Conservation (phyloP, 169 alveolate genomes). For the Babesia ovis region DNA sequence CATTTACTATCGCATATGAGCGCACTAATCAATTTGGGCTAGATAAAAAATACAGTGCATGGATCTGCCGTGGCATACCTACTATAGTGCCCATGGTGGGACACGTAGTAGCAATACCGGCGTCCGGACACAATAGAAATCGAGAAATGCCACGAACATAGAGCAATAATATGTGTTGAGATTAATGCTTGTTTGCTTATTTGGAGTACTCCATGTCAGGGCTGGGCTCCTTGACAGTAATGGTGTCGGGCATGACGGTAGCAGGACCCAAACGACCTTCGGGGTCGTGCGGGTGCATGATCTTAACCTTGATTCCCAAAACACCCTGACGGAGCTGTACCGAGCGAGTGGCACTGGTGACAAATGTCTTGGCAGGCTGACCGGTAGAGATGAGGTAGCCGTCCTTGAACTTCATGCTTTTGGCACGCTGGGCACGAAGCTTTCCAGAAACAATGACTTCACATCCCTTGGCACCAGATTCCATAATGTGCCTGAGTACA, state of each 20-base stretch:
- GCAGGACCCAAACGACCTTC: conserved; percentile 94
- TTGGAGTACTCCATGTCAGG: conserved; percentile 65
- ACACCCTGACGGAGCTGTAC: conserved; percentile 99
- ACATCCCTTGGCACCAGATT: conserved; percentile 97
- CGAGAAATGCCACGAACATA: background rate
- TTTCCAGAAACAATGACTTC: conserved; percentile 99
- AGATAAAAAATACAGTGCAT: conserved; percentile 1
- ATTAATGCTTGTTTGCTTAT: conserved; percentile 16
- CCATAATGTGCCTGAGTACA: conserved; percentile 95
- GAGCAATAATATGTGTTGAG: background rate
- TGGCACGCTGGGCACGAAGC: conserved; percentile 99
- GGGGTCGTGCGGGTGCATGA: conserved; percentile 97
- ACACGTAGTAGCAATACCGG: conserved; percentile 61
- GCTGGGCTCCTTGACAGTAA: conserved; percentile 96
- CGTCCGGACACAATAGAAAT: background rate
- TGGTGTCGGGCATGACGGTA: conserved; percentile 94
- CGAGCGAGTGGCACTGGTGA: conserved; percentile 97
- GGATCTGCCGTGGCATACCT: conserved; percentile 47
- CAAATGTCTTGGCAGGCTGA: conserved; percentile 94
- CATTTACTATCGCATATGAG: conserved; percentile 44
- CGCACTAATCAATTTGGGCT: conserved; percentile 38
- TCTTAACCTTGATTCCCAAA: conserved; percentile 90
- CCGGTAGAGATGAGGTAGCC: conserved; percentile 99
- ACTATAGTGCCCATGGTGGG: conserved; percentile 68
- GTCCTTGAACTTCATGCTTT: conserved; percentile 98